These are phyloP conservation scores for Cronartium quercuum DNA, from an alignment of 1,284 basidiomycete species.

Conservation along the genomic window DNA sequence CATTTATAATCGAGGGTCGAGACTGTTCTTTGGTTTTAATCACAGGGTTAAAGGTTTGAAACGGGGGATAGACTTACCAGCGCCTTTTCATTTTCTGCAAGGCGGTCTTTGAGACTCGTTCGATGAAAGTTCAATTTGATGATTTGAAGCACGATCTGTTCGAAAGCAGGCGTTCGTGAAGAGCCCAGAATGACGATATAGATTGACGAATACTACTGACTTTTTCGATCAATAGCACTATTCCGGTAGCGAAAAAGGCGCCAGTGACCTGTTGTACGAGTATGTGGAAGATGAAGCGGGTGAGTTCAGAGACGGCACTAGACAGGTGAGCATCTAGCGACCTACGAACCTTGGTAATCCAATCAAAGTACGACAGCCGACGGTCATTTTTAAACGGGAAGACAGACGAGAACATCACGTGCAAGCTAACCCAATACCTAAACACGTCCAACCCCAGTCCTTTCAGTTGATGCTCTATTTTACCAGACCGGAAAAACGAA, in stretches of 20 bases:
- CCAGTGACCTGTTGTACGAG: conserved; percentile 8
- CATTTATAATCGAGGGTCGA: too few species aligned
- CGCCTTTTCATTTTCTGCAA: conserved; percentile 29
- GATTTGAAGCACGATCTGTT: conserved; percentile 31
- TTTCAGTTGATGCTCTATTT: not conserved
- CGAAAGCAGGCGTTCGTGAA: not conserved
- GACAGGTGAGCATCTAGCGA: not conserved
- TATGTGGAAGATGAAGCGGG: too few species aligned
- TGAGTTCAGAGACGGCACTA: not conserved
- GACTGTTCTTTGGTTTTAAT: too few species aligned
- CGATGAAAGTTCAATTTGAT: conserved; percentile 34
- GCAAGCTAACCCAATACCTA: conserved; percentile 15
- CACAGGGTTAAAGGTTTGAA: not conserved
- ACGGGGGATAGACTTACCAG: conserved; percentile 6
- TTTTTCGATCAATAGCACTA: conserved; percentile 65
- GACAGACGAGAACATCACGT: conserved; percentile 24
- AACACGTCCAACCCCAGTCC: not conserved
- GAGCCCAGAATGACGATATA: not conserved
- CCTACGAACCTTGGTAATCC: conserved; percentile 10
- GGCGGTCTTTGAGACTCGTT: conserved; percentile 22
- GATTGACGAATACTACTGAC: conserved; percentile 50
- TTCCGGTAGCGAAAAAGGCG: conserved; percentile 60
- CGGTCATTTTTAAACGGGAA: conserved; percentile 8
- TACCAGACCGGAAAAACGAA: conserved; percentile 4
- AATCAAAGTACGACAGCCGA: conserved; percentile 12